Evolutionary conservation across 768 basidiomycete genomes (phyloP).

Genomic region (Amylocystis lapponica): DNA sequence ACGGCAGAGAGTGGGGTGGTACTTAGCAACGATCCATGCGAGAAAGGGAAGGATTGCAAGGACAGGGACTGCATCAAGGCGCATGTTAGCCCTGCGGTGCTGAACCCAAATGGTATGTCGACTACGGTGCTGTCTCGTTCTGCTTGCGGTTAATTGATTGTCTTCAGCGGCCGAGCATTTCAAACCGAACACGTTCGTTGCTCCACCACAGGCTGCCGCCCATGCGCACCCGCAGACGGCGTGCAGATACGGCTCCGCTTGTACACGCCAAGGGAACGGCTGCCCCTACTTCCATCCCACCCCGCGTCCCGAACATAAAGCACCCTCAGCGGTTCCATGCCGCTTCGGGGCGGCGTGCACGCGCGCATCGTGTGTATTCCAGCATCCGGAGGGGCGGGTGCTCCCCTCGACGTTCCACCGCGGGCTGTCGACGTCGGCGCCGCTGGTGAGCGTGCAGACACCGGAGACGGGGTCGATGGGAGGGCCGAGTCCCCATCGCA

Average conservation of each 20-base stretch:
- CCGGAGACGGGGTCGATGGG: constrained; percentile 67
- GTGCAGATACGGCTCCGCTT: constrained; percentile 67
- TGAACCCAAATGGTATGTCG: constrained; percentile 58
- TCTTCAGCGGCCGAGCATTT: constrained; percentile 18
- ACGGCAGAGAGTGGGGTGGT: constrained; percentile 94
- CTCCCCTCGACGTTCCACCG: constrained; percentile 78
- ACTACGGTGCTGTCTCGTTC: too few species aligned
- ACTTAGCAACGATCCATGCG: constrained; percentile 89
- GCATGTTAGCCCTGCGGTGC: constrained; percentile 84
- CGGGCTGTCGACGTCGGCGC: constrained; percentile 55
- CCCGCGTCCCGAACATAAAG: constrained; percentile 29
- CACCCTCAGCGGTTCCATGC: constrained; percentile 49
- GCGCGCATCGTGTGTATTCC: constrained; percentile 74
- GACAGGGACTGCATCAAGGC: constrained; percentile 92
- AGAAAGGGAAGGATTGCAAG: constrained; percentile 81
- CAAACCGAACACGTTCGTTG: constrained; percentile 34
- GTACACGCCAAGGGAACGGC: constrained; percentile 54
- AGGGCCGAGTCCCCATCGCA: constrained; percentile 58
- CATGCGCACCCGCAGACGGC: constrained; percentile 25
- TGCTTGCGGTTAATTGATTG: neutral
- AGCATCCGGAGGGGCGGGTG: constrained; percentile 85
- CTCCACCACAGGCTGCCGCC: constrained; percentile 17
- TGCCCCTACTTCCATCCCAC: constrained; percentile 70
- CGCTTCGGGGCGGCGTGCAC: constrained; percentile 85
- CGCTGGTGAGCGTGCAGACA: constrained; percentile 53